Conservation (phyloP, 1,284 basidiomycete species). For the Apiotrichum gracile region DNA sequence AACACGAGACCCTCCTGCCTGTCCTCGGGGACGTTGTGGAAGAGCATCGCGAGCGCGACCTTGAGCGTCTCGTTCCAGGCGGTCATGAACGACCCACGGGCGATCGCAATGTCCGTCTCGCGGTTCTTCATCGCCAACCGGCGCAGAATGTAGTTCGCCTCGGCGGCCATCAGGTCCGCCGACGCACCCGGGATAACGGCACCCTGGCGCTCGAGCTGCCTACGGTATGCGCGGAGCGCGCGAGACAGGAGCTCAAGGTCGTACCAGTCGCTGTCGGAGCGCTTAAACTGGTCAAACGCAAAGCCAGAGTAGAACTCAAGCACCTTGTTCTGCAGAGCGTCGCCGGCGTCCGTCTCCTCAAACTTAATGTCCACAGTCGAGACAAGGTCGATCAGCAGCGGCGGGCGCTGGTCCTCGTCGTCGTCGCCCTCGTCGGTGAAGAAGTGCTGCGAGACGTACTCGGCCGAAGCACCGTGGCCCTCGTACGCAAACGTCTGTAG, state of each 20-base stretch:
- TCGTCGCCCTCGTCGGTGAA: slow-evolving; percentile 57
- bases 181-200: slow-evolving; percentile 59
- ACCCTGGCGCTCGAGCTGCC: slow-evolving; percentile 62
- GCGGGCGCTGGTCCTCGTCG: slow-evolving; percentile 63
- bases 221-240: slow-evolving; percentile 59
- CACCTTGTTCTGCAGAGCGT: slow-evolving; percentile 50
- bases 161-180: slow-evolving; percentile 62
- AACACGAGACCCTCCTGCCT: slow-evolving; percentile 78
- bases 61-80: slow-evolving; percentile 79
- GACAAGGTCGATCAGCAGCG: slow-evolving; percentile 79
- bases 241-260: slow-evolving; percentile 65
- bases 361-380: slow-evolving; percentile 82
- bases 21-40: slow-evolving; percentile 66
- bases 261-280: slow-evolving; percentile 65
- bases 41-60: slow-evolving; percentile 74
- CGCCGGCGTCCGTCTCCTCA: slow-evolving; percentile 64
- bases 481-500: slow-evolving; percentile 85
- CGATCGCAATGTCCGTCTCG: slow-evolving; percentile 68
- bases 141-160: slow-evolving; percentile 69
- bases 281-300: slow-evolving; percentile 68
- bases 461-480: slow-evolving; percentile 65
- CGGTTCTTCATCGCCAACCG: slow-evolving; percentile 82
- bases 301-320: slow-evolving; percentile 65
- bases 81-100: slow-evolving; percentile 64
- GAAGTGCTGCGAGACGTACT: slow-evolving; percentile 65